These are phyloP conservation scores for Magnusiomyces suaveolens DNA, from an alignment of 1,139 yeast genomes.

Conservation along the genomic window DNA sequence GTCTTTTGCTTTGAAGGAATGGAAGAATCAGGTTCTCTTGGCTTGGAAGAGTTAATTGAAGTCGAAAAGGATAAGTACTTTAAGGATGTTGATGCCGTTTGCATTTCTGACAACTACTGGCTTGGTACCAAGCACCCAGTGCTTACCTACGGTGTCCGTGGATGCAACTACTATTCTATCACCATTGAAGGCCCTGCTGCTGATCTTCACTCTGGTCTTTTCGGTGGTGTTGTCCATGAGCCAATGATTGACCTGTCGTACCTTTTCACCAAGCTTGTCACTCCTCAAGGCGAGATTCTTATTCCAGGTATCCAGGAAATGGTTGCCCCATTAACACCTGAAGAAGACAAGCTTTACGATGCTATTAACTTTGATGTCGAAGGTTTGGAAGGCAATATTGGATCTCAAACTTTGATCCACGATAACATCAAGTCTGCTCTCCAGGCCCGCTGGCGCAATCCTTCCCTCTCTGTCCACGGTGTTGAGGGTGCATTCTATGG, in stretches of 20 bases:
- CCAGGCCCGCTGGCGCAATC: slow-evolving; percentile 98
- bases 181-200: slow-evolving; percentile 85
- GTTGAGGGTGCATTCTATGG: slow-evolving; percentile 95
- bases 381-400: slow-evolving; percentile 82
- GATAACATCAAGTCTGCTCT: slow-evolving; percentile 64
- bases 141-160: slow-evolving; percentile 93
- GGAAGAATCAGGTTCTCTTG: slow-evolving; percentile 97
- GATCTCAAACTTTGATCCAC: slow-evolving; percentile 74
- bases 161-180: slow-evolving; percentile 86
- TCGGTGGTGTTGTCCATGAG: slow-evolving; percentile 95
- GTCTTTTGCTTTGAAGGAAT: slow-evolving; percentile 94
- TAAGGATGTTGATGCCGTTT: slow-evolving; percentile 83
- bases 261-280: slow-evolving; percentile 63
- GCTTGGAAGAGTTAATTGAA: slow-evolving; percentile 74
- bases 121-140: slow-evolving; percentile 94
- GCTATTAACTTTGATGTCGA: slow-evolving; percentile 73
- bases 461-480: slow-evolving; percentile 92
- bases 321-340: slow-evolving; percentile 83
- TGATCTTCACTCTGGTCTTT: slow-evolving; percentile 93
- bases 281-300: slow-evolving; percentile 63
- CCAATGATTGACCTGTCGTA: slow-evolving; percentile 91
- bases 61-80: slow-evolving; percentile 71
- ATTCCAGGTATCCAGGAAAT: slow-evolving; percentile 85
- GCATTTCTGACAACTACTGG: slow-evolving; percentile 98
- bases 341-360: slow-evolving; percentile 72